Conservation (phyloP, 2,329 filamentous ascomycete genomes). For the Helotiales sp. region DNA sequence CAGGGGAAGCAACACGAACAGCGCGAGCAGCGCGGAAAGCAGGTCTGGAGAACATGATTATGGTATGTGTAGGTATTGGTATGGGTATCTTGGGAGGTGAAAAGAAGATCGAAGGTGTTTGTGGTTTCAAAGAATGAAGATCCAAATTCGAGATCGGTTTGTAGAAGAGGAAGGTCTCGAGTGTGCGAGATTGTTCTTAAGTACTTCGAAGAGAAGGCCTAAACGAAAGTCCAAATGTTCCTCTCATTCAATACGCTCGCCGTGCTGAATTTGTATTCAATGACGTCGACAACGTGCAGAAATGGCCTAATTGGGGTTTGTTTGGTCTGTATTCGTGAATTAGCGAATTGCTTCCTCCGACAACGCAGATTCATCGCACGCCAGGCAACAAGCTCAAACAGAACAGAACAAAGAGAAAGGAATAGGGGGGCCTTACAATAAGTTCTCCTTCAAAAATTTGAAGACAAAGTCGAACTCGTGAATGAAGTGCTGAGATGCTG, state of each 20-base stretch:
- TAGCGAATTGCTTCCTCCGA: neutral
- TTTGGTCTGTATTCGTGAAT: neutral
- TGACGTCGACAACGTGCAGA: neutral
- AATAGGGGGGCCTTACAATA: neutral
- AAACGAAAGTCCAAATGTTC: slow-evolving; percentile 2
- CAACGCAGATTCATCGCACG: neutral
- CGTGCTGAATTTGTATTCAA: neutral
- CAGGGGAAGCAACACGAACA: slow-evolving; percentile 16
- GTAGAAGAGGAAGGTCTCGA: neutral
- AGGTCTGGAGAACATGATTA: slow-evolving; percentile 36
- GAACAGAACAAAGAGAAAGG: neutral
- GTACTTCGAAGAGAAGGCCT: neutral
- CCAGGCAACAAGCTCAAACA: neutral
- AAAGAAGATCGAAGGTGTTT: slow-evolving; percentile 5
- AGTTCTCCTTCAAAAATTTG: neutral
- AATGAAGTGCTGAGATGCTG: slow-evolving; percentile 10
- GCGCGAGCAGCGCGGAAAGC: slow-evolving; percentile 28
- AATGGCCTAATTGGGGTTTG: neutral
- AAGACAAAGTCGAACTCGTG: neutral
- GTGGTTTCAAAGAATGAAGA: neutral
- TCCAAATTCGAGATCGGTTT: slow-evolving; percentile 11
- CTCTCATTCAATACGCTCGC: neutral
- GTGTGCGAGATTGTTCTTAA: neutral
- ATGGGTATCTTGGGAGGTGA: neutral
- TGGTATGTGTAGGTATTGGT: slow-evolving; percentile 11